These are phyloP conservation scores for Sporisorium exsertum DNA, from an alignment of 1,284 basidiomycete genomes.

Conservation along the genomic window DNA sequence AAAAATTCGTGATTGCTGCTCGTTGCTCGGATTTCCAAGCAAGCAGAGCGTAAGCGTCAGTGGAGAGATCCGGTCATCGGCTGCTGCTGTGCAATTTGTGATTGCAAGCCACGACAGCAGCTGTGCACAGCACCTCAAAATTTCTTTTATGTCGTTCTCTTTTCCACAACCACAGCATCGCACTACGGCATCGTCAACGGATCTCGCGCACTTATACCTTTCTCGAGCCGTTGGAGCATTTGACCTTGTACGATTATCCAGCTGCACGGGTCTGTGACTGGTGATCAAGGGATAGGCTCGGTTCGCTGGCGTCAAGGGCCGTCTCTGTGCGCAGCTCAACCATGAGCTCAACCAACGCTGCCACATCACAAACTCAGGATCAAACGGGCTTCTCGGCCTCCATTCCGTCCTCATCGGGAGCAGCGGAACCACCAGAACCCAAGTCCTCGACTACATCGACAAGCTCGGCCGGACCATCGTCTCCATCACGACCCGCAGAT, in stretches of 20 bases:
- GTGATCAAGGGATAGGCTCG: not conserved
- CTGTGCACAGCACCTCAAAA: not conserved
- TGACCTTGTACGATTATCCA: not conserved
- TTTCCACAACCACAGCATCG: not conserved
- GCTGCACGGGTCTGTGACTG: not conserved
- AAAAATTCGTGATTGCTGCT: slow-evolving; percentile 1
- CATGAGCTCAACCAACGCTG: slow-evolving; percentile 21
- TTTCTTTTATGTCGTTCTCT: not conserved
- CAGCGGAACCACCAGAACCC: slow-evolving; percentile 35
- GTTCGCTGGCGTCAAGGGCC: slow-evolving; percentile 3
- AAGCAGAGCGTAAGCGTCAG: not conserved
- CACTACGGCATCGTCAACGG: not conserved
- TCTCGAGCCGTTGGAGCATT: not conserved
- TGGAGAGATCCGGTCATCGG: slow-evolving; percentile 2
- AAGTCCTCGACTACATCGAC: not conserved
- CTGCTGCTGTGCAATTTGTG: not conserved
- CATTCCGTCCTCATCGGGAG: not conserved
- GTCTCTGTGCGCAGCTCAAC: slow-evolving; percentile 1
- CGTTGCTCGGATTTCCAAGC: slow-evolving; percentile 7
- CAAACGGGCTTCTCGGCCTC: slow-evolving; percentile 5
- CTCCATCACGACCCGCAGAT: slow-evolving; percentile 7
- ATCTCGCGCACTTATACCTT: not conserved
- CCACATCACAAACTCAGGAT: slow-evolving; percentile 18
- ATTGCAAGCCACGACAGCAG: too few species aligned
- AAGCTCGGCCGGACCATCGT: not conserved